phyloP scores from a whole-genome alignment of 495 filamentous ascomycete species.

The Daldinia grandis region DNA sequence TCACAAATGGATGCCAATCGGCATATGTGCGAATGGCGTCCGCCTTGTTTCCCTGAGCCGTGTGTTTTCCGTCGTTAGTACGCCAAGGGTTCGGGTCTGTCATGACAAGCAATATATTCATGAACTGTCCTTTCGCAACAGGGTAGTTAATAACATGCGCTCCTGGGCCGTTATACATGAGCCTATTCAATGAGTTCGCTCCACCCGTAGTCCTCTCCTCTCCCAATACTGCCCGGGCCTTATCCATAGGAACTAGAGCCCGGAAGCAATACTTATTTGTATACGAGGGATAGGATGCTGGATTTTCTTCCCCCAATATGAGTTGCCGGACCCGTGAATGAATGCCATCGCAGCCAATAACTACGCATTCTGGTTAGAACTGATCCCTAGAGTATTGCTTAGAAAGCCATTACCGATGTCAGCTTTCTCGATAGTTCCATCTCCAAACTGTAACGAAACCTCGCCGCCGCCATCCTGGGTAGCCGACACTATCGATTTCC shows the following conservation, averaged over 20 bases:
- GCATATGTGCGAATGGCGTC: constrained; percentile 48
- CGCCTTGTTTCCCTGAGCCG: constrained; percentile 38
- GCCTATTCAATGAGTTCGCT: constrained; percentile 37
- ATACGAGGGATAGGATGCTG: constrained; percentile 45
- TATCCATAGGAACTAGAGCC: constrained; percentile 51
- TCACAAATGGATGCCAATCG: constrained; percentile 51
- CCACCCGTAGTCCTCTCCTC: constrained; percentile 30
- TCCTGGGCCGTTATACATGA: constrained; percentile 55
- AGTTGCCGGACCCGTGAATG: constrained; percentile 51
- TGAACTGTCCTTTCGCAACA: constrained; percentile 45
- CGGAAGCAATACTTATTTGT: constrained; percentile 56
- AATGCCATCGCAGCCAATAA: constrained; percentile 59
- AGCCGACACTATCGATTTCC: constrained; percentile 44
- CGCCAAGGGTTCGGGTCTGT: constrained; percentile 48
- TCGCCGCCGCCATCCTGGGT: constrained; percentile 12
- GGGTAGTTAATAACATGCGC: constrained; percentile 54
- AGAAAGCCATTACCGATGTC: constrained; percentile 42
- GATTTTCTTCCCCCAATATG: constrained; percentile 44
- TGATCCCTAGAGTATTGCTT: neutral
- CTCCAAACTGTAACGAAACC: constrained; percentile 46
- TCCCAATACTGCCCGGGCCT: constrained; percentile 44
- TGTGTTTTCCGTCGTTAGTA: constrained; percentile 47
- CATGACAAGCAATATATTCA: constrained; percentile 54
- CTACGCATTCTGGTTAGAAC: constrained; percentile 32
- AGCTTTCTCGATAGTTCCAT: constrained; percentile 45